A percentile compares a stretch with the other conserved stretches of the same genome.
phyloP scores from a whole-genome alignment of 495 filamentous ascomycete genomes.

The Halenospora varia region DNA sequence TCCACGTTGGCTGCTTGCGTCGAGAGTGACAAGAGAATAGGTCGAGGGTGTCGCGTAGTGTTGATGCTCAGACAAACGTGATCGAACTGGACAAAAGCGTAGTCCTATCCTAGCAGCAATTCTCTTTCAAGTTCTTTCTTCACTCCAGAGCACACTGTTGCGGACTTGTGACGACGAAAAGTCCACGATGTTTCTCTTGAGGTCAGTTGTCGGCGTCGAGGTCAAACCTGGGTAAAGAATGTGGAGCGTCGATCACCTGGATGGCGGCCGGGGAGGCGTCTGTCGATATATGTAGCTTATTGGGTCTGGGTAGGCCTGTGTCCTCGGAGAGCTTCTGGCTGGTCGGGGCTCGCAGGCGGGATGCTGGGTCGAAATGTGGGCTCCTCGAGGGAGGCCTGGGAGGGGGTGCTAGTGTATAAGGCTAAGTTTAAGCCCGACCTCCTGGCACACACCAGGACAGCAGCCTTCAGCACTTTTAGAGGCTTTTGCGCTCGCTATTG shows the following conservation, averaged over 20 bases:
- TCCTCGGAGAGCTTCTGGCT: slow-evolving; percentile 4
- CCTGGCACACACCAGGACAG: too few species aligned
- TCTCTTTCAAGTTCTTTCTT: too few species aligned
- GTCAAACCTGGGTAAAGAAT: slow-evolving; percentile 23
- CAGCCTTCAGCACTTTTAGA: background rate
- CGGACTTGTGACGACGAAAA: background rate
- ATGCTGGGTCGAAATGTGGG: slow-evolving; percentile 23
- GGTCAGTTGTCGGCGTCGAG: slow-evolving; percentile 12
- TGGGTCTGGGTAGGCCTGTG: slow-evolving; percentile 17
- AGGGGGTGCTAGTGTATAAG: too few species aligned
- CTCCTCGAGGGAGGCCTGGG: too few species aligned
- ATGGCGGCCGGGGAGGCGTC: slow-evolving; percentile 31
- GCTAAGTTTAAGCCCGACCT: too few species aligned
- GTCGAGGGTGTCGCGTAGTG: background rate
- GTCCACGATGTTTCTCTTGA: slow-evolving; percentile 29
- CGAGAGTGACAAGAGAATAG: slow-evolving; percentile 12
- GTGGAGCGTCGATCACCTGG: slow-evolving; percentile 32
- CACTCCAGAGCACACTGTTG: background rate
- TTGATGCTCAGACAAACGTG: too few species aligned
- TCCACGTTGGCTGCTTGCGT: slow-evolving; percentile 24
- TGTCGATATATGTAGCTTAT: slow-evolving; percentile 27
- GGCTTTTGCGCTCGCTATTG: background rate
- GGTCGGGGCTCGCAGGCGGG: slow-evolving; percentile 8
- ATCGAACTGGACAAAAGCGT: too few species aligned
- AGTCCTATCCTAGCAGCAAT: too few species aligned